Evolutionary conservation across 768 basidiomycete species (phyloP), one percentile per base, ranked within the genome.

Genomic region (Lepiota venenata): DNA sequence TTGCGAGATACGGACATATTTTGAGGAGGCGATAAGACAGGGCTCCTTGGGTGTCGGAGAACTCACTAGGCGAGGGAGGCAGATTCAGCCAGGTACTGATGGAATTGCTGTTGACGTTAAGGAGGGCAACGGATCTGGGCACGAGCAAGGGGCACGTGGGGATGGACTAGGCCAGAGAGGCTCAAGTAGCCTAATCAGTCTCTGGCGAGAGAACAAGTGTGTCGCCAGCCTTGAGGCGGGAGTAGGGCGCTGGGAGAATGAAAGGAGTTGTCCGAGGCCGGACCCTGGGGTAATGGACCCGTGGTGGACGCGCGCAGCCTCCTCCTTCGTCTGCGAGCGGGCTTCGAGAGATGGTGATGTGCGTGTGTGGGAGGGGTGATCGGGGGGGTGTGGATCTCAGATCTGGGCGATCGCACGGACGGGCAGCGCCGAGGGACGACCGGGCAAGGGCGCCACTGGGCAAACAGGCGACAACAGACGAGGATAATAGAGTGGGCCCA

Each of bases 401-500:
- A 54, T 54, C 52, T 54, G 38, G 43, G 44, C 32, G 38, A 46
- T 54, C 52, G 47, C 44, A 44, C n/a, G 52, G 45, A 27, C 50
- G 32, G 50, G 12, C 15, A 20, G 50, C 20, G 50, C 50, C 50
- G 56, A 32, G 21, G 29, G 65, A n/a, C 63, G 63, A 65, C 64
- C 20, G 21, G 44, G 48, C n/a, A n/a, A 54, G 43, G 36, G 43
- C 12, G 35, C 46, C 46, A 47, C 46, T 2, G 15, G 14, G 21
- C 47, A 63, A 68, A 67, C 59, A 69, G 3, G 8, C 0, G 20
- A 35, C 58, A 69, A 69, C 59, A 69, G 43, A 49, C 54, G 55
- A 47, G 57, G 58, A 43, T 40, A 41, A 50, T 52, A 37, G 32
- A 32, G 40, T 46, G 40, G 11, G 50, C 25, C 32, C 22, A 15